A percentile compares a stretch with the other conserved stretches of the same genome.
Conservation (phyloP, 2,329 filamentous ascomycete genomes). For the Paecilomyces variotii region DNA sequence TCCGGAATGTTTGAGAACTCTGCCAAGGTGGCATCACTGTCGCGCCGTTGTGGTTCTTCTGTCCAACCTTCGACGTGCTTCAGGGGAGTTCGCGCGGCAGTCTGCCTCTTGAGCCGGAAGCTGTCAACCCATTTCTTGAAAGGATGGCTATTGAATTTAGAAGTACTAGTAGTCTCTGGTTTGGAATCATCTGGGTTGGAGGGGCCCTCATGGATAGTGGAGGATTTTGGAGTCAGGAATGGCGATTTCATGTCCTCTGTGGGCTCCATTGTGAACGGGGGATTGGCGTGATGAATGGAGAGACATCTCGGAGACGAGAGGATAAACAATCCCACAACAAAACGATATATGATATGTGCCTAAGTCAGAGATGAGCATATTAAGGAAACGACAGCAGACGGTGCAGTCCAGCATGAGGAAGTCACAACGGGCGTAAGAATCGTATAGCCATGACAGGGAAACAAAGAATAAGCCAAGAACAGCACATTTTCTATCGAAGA, state of each 20-base stretch:
- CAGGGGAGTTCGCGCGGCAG: conserved; percentile 10
- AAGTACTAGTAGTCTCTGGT: not conserved
- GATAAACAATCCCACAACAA: not conserved
- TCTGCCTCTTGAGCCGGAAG: conserved; percentile 22
- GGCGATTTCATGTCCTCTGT: not conserved
- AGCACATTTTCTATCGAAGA: not conserved
- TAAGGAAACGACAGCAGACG: not conserved
- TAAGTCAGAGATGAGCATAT: not conserved
- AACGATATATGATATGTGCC: not conserved
- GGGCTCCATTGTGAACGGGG: not conserved
- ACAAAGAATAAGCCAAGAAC: not conserved
- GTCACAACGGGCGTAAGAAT: not conserved
- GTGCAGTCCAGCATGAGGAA: not conserved
- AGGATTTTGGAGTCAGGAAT: not conserved
- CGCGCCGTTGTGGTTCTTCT: conserved; percentile 14
- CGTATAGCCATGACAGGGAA: not conserved
- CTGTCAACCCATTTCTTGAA: conserved; percentile 34
- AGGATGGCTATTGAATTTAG: conserved; percentile 10
- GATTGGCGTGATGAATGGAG: not conserved
- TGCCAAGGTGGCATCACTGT: conserved; percentile 7
- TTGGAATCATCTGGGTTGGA: not conserved
- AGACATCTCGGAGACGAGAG: not conserved
- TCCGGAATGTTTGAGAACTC: conserved; percentile 10
- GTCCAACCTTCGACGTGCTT: conserved; percentile 32
- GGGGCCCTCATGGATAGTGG: not conserved